phyloP scores from a whole-genome alignment of 2,329 filamentous ascomycete species.

The Ophiocordyceps australis region DNA sequence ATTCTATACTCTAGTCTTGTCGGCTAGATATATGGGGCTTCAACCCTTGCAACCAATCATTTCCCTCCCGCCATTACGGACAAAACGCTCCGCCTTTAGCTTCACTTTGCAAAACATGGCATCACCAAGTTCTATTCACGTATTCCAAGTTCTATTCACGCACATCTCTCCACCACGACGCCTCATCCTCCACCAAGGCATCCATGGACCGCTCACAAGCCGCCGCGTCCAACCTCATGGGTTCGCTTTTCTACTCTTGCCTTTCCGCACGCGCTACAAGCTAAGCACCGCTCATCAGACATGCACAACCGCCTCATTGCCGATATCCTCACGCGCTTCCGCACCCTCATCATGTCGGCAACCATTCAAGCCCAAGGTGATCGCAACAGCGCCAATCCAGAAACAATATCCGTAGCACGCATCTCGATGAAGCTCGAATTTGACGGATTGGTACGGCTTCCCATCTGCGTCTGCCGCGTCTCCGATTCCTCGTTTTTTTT shows the following conservation, averaged over 20 bases:
- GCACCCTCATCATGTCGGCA: slow-evolving; percentile 22
- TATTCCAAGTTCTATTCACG: too few relatives aligned
- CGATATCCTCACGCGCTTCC: slow-evolving; percentile 23
- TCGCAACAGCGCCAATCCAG: slow-evolving; percentile 18
- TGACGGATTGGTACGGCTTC: slow-evolving; percentile 16
- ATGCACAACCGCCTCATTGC: slow-evolving; percentile 25
- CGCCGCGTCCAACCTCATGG: slow-evolving; percentile 15
- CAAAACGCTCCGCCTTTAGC: too few relatives aligned
- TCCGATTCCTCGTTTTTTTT: too few relatives aligned
- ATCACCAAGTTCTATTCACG: too few relatives aligned
- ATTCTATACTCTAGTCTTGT: too few relatives aligned
- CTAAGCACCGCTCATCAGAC: slow-evolving; percentile 14
- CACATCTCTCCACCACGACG: too few relatives aligned
- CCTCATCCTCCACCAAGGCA: neutral
- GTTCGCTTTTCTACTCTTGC: slow-evolving; percentile 5
- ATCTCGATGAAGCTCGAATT: slow-evolving; percentile 27
- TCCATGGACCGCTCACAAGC: slow-evolving; percentile 13
- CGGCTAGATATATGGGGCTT: too few relatives aligned
- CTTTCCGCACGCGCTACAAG: neutral
- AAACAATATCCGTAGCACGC: slow-evolving; percentile 21
- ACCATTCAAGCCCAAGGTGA: slow-evolving; percentile 22
- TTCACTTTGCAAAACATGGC: too few relatives aligned
- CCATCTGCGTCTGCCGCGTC: neutral
- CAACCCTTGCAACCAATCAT: too few relatives aligned
- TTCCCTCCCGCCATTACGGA: too few relatives aligned